These are phyloP conservation scores for Leucocoprinus birnbaumii DNA, from an alignment of 768 basidiomycete genomes.

Conservation along the genomic window DNA sequence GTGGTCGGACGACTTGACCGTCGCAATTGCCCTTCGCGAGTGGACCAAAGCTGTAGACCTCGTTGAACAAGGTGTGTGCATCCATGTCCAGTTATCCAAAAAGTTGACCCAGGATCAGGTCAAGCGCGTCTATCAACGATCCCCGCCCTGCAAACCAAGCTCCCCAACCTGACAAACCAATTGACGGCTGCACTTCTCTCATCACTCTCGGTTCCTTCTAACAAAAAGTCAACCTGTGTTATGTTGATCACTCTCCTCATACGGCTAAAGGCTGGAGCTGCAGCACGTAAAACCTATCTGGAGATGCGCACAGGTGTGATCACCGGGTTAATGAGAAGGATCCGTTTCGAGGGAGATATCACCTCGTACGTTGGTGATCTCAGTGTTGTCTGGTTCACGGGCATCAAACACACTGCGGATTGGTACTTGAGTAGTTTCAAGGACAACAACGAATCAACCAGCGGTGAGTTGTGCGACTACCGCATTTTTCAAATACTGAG, in stretches of 20 bases:
- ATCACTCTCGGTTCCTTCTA: slow-evolving; percentile 70
- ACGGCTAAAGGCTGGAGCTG: slow-evolving; percentile 71
- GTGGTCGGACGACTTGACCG: slow-evolving; percentile 88
- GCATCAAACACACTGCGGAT: slow-evolving; percentile 95
- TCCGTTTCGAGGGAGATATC: slow-evolving; percentile 88
- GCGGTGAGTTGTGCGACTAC: slow-evolving; percentile 52
- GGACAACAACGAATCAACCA: slow-evolving; percentile 94
- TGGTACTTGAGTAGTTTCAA: slow-evolving; percentile 97
- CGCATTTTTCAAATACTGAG: slow-evolving; percentile 1
- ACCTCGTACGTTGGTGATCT: slow-evolving; percentile 84
- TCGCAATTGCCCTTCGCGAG: slow-evolving; percentile 84
- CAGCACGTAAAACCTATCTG: slow-evolving; percentile 83
- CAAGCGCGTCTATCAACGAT: slow-evolving; percentile 57
- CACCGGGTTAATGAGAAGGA: slow-evolving; percentile 75
- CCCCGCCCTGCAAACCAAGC: slow-evolving; percentile 53
- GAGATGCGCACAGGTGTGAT: slow-evolving; percentile 74
- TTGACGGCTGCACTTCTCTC: slow-evolving; percentile 69
- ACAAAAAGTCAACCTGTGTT: slow-evolving; percentile 75
- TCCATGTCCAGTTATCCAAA: neutral
- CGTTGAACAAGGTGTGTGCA: slow-evolving; percentile 73
- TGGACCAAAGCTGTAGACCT: slow-evolving; percentile 87
- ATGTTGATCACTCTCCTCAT: slow-evolving; percentile 69
- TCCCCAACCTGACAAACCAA: slow-evolving; percentile 63
- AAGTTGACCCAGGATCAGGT: slow-evolving; percentile 33
- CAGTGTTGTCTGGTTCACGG: slow-evolving; percentile 86